phyloP scores from a whole-genome alignment of 352 stramenopile genomes.

The Pythium plurisporium region DNA sequence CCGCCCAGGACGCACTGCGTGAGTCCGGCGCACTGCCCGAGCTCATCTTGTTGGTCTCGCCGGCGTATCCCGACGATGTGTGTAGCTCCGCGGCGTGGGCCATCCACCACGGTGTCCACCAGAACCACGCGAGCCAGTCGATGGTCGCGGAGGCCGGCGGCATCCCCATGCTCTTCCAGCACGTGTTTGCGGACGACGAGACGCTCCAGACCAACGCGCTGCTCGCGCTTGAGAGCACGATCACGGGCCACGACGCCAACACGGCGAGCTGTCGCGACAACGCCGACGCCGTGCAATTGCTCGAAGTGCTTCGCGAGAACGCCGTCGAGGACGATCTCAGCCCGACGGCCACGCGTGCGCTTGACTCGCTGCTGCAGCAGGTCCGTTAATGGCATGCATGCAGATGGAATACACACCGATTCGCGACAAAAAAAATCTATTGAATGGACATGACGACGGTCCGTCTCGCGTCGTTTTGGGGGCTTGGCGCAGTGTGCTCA shows the following conservation, averaged over 20 bases:
- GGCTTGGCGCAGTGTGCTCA: no score
- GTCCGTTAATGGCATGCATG: slow-evolving; percentile 16
- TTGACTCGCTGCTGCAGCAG: slow-evolving; percentile 42
- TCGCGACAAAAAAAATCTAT: slow-evolving; percentile 9
- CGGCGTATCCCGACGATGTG: slow-evolving; percentile 59
- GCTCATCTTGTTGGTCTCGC: slow-evolving; percentile 60
- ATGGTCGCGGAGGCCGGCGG: slow-evolving; percentile 57
- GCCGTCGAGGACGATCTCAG: slow-evolving; percentile 50
- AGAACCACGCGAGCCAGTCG: slow-evolving; percentile 59
- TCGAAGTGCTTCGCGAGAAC: slow-evolving; percentile 37
- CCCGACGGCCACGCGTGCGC: slow-evolving; percentile 43
- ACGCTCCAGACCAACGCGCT: slow-evolving; percentile 66
- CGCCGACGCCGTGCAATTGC: slow-evolving; percentile 23
- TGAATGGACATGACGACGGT: background rate
- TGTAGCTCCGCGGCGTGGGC: slow-evolving; percentile 70
- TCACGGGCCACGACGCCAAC: slow-evolving; percentile 48
- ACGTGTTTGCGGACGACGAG: slow-evolving; percentile 31
- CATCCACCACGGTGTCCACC: slow-evolving; percentile 61
- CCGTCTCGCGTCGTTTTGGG: background rate
- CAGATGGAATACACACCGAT: background rate
- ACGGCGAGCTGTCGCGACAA: slow-evolving; percentile 41
- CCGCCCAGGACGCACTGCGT: slow-evolving; percentile 49
- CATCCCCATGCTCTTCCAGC: slow-evolving; percentile 51
- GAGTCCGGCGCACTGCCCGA: slow-evolving; percentile 51
- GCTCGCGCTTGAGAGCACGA: slow-evolving; percentile 55